Conservation (phyloP, 495 filamentous ascomycete genomes). For the Xylaria cubensis region DNA sequence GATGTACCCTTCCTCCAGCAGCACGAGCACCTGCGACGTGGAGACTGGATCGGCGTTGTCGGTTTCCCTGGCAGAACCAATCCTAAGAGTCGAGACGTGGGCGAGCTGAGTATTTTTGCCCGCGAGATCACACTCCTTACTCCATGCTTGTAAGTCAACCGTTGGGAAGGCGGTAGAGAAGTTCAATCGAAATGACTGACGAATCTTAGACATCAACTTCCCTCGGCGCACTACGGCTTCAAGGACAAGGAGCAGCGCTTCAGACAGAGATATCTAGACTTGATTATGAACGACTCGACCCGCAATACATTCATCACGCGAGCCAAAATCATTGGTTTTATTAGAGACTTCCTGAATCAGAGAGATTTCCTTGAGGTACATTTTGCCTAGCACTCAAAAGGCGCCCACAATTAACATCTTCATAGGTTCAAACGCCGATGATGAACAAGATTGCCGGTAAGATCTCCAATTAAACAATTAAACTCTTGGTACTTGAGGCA, state of each 20-base stretch:
- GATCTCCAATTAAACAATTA: background rate
- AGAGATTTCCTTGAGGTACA: constrained; percentile 76
- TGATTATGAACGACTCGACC: constrained; percentile 91
- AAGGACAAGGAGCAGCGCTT: constrained; percentile 92
- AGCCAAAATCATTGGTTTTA: constrained; percentile 82
- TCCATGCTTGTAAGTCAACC: constrained; percentile 69
- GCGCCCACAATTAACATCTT: background rate
- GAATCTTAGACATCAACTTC: constrained; percentile 71
- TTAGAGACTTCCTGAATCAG: constrained; percentile 85
- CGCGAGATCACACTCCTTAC: constrained; percentile 82
- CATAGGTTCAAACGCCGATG: constrained; percentile 89
- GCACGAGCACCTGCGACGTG: constrained; percentile 87
- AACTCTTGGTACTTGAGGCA: background rate
- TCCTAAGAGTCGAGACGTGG: constrained; percentile 84
- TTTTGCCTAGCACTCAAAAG: background rate
- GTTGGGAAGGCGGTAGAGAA: background rate
- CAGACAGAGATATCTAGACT: constrained; percentile 89
- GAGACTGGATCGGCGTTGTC: constrained; percentile 72
- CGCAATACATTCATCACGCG: constrained; percentile 82
- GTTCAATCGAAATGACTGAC: background rate
- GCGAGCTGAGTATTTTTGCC: constrained; percentile 94
- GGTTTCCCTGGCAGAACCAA: constrained; percentile 89
- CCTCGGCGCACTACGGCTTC: constrained; percentile 89
- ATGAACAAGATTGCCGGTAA: constrained; percentile 86
- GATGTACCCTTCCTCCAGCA: constrained; percentile 75